phyloP scores from a whole-genome alignment of 129 eudicot species.

The Calendula officinalis region DNA sequence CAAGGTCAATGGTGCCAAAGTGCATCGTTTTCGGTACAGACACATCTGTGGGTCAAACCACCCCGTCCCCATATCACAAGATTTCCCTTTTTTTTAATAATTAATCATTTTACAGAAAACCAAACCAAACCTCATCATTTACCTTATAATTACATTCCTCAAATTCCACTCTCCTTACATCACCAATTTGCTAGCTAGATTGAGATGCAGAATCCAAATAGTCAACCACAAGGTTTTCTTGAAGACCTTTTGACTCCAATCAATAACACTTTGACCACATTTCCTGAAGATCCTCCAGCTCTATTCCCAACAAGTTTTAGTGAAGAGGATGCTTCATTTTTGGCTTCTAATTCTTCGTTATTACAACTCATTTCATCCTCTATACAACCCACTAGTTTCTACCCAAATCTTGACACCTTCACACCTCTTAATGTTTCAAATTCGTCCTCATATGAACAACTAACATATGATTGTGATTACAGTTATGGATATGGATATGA shows the following conservation, averaged over 20 bases:
- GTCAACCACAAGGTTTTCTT: constrained; percentile 38
- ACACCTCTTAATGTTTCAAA: constrained; percentile 30
- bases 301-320: constrained; percentile 2
- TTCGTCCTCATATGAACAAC: constrained; percentile 37
- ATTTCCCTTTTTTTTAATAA: not conserved
- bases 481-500: not conserved
- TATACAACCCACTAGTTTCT: constrained; percentile 23
- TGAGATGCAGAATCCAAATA: constrained; percentile 13
- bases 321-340: constrained; percentile 24
- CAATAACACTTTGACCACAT: constrained; percentile 31
- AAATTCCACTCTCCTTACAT: not conserved
- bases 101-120: not conserved
- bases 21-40: constrained; percentile 46
- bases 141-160: constrained; percentile 20
- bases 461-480: constrained; percentile 2
- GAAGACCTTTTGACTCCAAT: constrained; percentile 49
- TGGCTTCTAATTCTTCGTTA: constrained; percentile 28
- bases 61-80: constrained; percentile 20
- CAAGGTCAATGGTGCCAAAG: constrained; percentile 29
- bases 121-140: constrained; percentile 16
- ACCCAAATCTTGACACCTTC: constrained; percentile 24
- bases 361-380: constrained; percentile 36
- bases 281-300: constrained; percentile 16
- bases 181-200: not conserved
- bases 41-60: constrained; percentile 47